A percentile compares a stretch with the other conserved stretches of the same genome.
phyloP scores from a whole-genome alignment of 1,139 yeast species.

The Ogataea hybrid region DNA sequence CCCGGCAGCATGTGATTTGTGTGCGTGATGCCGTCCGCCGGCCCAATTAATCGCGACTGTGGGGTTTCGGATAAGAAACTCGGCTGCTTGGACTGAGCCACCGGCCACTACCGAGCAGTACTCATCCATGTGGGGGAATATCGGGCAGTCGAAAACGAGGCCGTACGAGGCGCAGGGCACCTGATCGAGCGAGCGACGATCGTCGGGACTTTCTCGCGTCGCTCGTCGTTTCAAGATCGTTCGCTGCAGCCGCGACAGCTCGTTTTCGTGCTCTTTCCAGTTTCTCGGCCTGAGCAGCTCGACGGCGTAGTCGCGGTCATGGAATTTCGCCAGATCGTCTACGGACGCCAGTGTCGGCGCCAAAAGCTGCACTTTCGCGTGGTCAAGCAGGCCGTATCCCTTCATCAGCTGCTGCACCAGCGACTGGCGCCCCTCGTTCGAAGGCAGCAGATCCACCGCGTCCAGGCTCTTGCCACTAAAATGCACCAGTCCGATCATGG shows the following conservation, averaged over 20 bases:
- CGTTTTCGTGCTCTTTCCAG: constrained; percentile 11
- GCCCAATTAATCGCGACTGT: constrained; percentile 65
- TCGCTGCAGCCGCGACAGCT: constrained; percentile 10
- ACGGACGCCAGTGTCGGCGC: constrained; percentile 30
- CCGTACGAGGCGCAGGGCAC: constrained; percentile 33
- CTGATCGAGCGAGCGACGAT: neutral
- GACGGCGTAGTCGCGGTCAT: constrained; percentile 39
- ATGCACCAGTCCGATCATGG: constrained; percentile 20
- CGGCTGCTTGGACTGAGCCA: constrained; percentile 47
- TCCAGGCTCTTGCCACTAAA: constrained; percentile 25
- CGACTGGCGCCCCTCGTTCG: constrained; percentile 51
- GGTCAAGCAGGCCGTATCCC: constrained; percentile 39
- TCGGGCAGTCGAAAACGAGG: constrained; percentile 61
- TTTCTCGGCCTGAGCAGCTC: constrained; percentile 33
- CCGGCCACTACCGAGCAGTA: constrained; percentile 56
- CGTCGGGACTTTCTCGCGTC: neutral
- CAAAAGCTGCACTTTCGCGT: constrained; percentile 24
- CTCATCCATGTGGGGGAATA: constrained; percentile 51
- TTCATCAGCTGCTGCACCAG: constrained; percentile 42
- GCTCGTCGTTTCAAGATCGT: constrained; percentile 3
- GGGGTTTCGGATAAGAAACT: constrained; percentile 21
- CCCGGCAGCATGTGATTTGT: constrained; percentile 57
- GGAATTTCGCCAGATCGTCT: constrained; percentile 39
- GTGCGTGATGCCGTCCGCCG: constrained; percentile 79
- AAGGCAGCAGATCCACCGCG: constrained; percentile 47